A percentile compares a stretch with the other conserved stretches of the same genome.
phyloP scores from a whole-genome alignment of 345 rosid genomes.

The Pugionium dolabratum region DNA sequence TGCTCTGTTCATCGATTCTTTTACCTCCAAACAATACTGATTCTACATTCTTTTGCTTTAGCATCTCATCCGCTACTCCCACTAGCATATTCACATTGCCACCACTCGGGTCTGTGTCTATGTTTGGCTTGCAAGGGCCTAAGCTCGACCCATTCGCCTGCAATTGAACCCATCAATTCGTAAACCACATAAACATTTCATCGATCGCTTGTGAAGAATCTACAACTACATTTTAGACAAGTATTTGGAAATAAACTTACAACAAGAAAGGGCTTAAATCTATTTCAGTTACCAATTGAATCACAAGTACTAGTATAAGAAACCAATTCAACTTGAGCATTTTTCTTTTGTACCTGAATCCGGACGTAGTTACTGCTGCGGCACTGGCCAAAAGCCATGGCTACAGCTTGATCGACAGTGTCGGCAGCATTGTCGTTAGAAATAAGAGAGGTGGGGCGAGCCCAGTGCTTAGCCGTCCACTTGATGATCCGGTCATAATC shows the following conservation, averaged over 20 bases:
- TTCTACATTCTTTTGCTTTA: constrained; percentile 95
- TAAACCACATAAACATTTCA: not conserved
- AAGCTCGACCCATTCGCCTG: constrained; percentile 86
- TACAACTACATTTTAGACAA: no score
- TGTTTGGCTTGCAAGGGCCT: constrained; percentile 63
- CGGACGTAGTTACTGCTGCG: constrained; percentile 76
- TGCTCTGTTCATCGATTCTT: constrained; percentile 70
- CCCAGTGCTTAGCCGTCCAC: constrained; percentile 91
- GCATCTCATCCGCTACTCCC: constrained; percentile 82
- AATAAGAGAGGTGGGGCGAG: constrained; percentile 82
- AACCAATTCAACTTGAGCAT: not conserved
- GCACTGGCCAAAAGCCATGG: constrained; percentile 91
- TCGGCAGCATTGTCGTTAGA: constrained; percentile 83
- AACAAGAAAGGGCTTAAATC: no score
- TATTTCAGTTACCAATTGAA: no score
- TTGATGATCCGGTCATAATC: constrained; percentile 69
- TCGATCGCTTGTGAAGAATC: no score
- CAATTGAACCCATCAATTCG: constrained; percentile 20
- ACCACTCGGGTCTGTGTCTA: constrained; percentile 68
- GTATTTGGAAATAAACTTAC: no score
- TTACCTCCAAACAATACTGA: constrained; percentile 88
- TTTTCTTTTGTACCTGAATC: constrained; percentile 62
- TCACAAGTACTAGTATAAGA: no score
- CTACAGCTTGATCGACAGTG: constrained; percentile 92
- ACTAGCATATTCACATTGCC: constrained; percentile 72